Base-by-base conservation (phyloP, 2,329 filamentous ascomycete species). In the Clathrospora elynae region DNA sequence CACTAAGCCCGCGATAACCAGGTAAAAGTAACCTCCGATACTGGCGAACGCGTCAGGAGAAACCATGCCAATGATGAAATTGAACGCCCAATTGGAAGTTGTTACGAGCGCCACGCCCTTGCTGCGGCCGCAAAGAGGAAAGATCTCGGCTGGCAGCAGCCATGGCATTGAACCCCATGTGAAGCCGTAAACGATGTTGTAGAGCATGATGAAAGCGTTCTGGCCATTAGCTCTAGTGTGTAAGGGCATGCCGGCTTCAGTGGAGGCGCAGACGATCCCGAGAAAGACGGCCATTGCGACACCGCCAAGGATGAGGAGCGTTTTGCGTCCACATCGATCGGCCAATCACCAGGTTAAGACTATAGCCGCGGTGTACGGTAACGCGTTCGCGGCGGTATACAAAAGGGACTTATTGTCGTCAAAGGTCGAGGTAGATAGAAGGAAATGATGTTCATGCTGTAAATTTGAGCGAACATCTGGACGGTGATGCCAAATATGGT, bases 401-500 rank as follows among this genome's bases (percentile, higher is more conserved):
- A 74, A 61, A 1, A 73, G 61, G 0, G 71, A 72, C 38, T 70
- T 68, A 17, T 60, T 47, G 9, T 71, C 53, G 50, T 66, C 61
- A 41, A 71, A 71, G 0, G 70, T 70, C n/a, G 70, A 68, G 6
- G 70, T 10, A 73, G 66, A 35, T 74, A 73, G 49, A 73, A 73
- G 4, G 71, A 72, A 43, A 73, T 72, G 52, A 73, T 67, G 52
- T 73, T 73, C 54, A 72, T 73, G 16, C 71, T 71, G 51, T 72
- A 72, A 22, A 73, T 59, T 32, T 72, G 68, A 1, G 71, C 68
- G 28, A 70, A 72, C 68, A 72, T 72, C 25, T 72, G 68, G 6
- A 66, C 70, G 0, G 68, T 72, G 40, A 73, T 71, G 34, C 68
- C 71, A 20, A 72, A 66, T 19, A 72, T 64, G 2, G 70, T 72